These are phyloP conservation scores for Diaporthe citri DNA, from an alignment of 2,329 filamentous ascomycete species.

Conservation along the genomic window DNA sequence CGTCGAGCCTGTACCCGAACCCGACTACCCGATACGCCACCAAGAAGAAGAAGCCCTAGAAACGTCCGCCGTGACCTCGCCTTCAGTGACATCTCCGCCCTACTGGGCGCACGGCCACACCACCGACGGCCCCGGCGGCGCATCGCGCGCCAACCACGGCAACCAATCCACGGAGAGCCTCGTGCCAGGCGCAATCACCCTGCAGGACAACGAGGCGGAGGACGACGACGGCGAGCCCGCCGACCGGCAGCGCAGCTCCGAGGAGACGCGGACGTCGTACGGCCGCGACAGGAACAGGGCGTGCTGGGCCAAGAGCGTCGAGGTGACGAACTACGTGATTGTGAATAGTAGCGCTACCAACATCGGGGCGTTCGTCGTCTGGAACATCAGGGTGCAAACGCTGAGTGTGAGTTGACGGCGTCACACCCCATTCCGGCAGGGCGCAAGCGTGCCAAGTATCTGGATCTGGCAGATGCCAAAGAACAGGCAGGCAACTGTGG, in stretches of 20 bases:
- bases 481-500: too few relatives aligned
- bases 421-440: neutral
- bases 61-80: conserved; percentile 41
- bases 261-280: conserved; percentile 40
- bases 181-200: conserved; percentile 68
- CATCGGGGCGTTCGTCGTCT: conserved; percentile 93
- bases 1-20: conserved; percentile 28
- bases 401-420: conserved; percentile 73
- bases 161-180: conserved; percentile 63
- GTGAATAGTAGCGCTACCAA: conserved; percentile 69
- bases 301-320: conserved; percentile 75
- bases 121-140: conserved; percentile 47
- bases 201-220: conserved; percentile 72
- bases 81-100: conserved; percentile 54
- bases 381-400: conserved; percentile 90
- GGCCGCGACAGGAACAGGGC: conserved; percentile 63
- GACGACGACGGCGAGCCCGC: conserved; percentile 56
- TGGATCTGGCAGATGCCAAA: neutral
- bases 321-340: conserved; percentile 68
- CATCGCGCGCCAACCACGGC: conserved; percentile 48
- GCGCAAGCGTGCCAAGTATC: too few relatives aligned
- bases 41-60: conserved; percentile 2
- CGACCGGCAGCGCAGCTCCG: conserved; percentile 35
- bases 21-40: conserved; percentile 9
- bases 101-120: conserved; percentile 56